Percentiles rank a stretch among this genome's conserved stretches.
Evolutionary conservation across 441 rosid genomes (phyloP).

Genomic region (Melastoma candidum): DNA sequence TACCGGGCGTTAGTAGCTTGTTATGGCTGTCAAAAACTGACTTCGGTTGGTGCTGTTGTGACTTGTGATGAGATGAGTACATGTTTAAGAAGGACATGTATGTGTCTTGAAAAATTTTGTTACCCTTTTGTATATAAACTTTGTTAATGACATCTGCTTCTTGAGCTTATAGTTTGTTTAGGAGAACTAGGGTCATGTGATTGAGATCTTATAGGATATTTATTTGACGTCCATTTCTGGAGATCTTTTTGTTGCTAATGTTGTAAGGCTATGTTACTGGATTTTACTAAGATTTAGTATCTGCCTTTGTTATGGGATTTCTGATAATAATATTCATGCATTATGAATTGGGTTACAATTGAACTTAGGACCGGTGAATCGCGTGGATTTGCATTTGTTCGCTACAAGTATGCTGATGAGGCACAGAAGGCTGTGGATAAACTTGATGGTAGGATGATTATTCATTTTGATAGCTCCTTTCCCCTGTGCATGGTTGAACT

Average conservation of each 20-base stretch:
- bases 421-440: conserved; percentile 70
- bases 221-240: not conserved
- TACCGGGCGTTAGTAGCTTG: no score
- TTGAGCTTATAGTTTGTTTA: no score
- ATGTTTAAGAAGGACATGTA: no score
- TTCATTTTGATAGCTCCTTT: not conserved
- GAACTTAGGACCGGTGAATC: conserved; percentile 56
- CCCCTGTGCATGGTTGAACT: not conserved
- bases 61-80: no score
- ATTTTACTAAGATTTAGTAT: not conserved
- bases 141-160: no score
- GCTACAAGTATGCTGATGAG: conserved; percentile 65
- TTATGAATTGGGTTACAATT: not conserved
- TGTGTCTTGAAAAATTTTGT: no score
- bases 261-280: not conserved
- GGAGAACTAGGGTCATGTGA: no score
- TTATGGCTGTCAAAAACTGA: no score
- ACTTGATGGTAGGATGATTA: conserved; percentile 44
- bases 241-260: not conserved
- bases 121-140: no score
- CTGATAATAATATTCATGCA: conserved; percentile 1
- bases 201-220: not conserved
- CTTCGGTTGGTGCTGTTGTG: no score
- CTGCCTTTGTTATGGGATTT: not conserved
- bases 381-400: conserved; percentile 73